Percentiles rank a stretch among this genome's conserved stretches.
Evolutionary conservation across 169 alveolate genomes (phyloP).

Genomic region (Cryptosporidium parvum): DNA sequence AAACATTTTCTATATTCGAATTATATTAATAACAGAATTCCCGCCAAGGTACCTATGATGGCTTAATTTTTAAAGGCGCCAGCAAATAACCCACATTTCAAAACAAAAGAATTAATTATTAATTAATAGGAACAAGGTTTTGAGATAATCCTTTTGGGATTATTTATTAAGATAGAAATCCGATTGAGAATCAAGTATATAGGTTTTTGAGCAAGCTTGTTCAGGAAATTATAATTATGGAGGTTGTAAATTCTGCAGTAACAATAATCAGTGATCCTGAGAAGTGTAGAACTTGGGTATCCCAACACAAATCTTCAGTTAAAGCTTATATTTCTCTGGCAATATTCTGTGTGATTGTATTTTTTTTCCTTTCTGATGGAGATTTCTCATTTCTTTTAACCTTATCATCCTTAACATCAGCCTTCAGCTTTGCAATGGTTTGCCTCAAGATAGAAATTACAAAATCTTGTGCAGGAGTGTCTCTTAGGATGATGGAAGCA

Average conservation of each 20-base stretch:
- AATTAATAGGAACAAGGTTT: slow-evolving; percentile 15
- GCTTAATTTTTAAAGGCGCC: slow-evolving; percentile 5
- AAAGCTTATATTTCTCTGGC: slow-evolving; percentile 72
- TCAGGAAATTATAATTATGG: slow-evolving; percentile 39
- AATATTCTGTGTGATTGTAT: slow-evolving; percentile 80
- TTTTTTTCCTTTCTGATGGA: slow-evolving; percentile 91
- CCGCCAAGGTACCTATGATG: slow-evolving; percentile 34
- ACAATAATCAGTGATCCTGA: slow-evolving; percentile 73
- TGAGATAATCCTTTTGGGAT: slow-evolving; percentile 3
- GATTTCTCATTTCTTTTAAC: slow-evolving; percentile 93
- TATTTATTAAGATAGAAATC: slow-evolving; percentile 3
- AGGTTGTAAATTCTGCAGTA: slow-evolving; percentile 74
- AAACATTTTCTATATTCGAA: neutral
- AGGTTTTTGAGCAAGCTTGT: slow-evolving; percentile 3
- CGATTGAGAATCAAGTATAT: slow-evolving; percentile 6
- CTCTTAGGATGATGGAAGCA: slow-evolving; percentile 89
- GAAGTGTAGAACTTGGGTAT: slow-evolving; percentile 76
- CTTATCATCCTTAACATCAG: slow-evolving; percentile 89
- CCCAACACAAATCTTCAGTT: slow-evolving; percentile 74
- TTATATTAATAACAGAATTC: neutral
- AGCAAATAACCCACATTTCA: slow-evolving; percentile 7
- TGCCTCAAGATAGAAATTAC: slow-evolving; percentile 85
- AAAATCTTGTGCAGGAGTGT: slow-evolving; percentile 89
- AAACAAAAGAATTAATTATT: neutral
- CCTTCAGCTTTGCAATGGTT: slow-evolving; percentile 91